A percentile compares a stretch with the other conserved stretches of the same genome.
Evolutionary conservation across 768 basidiomycete genomes (phyloP).

Genomic region (Suillus decipiens): DNA sequence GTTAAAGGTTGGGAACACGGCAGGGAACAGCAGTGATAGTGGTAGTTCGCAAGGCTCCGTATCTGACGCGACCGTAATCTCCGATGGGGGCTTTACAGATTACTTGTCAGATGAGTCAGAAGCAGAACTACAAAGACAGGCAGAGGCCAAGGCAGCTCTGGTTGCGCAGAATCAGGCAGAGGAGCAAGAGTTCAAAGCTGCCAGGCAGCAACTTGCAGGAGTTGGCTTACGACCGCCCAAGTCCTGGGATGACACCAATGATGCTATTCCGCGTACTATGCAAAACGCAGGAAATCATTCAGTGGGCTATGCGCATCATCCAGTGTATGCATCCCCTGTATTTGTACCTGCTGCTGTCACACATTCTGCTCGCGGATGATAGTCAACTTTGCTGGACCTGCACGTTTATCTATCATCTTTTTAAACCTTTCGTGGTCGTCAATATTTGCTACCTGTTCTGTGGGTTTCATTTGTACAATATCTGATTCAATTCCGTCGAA

Average conservation of each 20-base stretch:
- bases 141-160: conserved; percentile 75
- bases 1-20: conserved; percentile 43
- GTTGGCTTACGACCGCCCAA: conserved; percentile 78
- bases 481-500: conserved; percentile 9
- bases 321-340: conserved; percentile 30
- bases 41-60: conserved; percentile 51
- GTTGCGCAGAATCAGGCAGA: conserved; percentile 80
- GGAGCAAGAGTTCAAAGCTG: conserved; percentile 80
- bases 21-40: conserved; percentile 63
- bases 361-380: conserved; percentile 32
- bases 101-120: conserved; percentile 94
- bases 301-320: conserved; percentile 26
- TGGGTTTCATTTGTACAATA: conserved; percentile 23
- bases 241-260: conserved; percentile 65
- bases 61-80: conserved; percentile 78
- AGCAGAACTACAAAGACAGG: conserved; percentile 83
- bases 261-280: conserved; percentile 28
- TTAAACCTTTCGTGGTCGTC: conserved; percentile 18
- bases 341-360: conserved; percentile 28
- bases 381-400: conserved; percentile 23
- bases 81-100: conserved; percentile 87
- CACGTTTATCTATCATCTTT: conserved; percentile 23
- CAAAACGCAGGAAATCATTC: conserved; percentile 17
- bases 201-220: conserved; percentile 73
- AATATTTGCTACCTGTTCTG: conserved; percentile 13